Evolutionary conservation across 495 filamentous ascomycete species (phyloP).

Genomic region (Xylaria nigripes): DNA sequence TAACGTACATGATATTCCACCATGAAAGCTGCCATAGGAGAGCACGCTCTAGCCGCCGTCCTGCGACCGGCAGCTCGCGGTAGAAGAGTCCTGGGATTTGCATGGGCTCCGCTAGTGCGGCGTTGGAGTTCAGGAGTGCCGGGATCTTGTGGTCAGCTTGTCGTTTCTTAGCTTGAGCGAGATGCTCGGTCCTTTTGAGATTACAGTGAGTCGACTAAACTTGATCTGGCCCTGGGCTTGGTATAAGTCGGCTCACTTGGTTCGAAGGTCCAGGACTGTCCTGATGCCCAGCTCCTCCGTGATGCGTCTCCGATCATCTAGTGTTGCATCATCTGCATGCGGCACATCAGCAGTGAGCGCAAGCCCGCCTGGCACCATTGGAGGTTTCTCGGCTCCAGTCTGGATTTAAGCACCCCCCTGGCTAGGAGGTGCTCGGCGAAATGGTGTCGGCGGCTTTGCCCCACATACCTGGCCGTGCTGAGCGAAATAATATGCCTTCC

Average conservation of each 20-base stretch:
- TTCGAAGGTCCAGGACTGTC: constrained; percentile 70
- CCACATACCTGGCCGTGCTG: constrained; percentile 54
- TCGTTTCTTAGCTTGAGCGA: constrained; percentile 59
- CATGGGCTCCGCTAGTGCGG: constrained; percentile 35
- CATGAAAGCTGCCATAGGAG: constrained; percentile 61
- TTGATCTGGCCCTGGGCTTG: not conserved
- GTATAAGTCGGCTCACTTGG: constrained; percentile 43
- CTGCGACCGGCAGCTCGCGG: constrained; percentile 60
- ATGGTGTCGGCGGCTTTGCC: not conserved
- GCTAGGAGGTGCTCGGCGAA: not conserved
- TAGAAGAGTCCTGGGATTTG: constrained; percentile 55
- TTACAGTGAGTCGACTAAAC: not conserved
- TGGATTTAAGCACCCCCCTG: not conserved
- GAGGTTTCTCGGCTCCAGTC: not conserved
- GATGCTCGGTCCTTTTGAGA: constrained; percentile 56
- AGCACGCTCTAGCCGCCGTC: constrained; percentile 58
- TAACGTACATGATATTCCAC: constrained; percentile 51
- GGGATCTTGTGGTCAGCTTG: constrained; percentile 34
- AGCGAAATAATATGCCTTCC: constrained; percentile 64
- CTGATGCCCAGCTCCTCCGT: constrained; percentile 54
- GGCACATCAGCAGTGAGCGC: not conserved
- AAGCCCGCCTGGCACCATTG: not conserved
- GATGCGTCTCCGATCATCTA: constrained; percentile 51
- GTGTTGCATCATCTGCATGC: constrained; percentile 56
- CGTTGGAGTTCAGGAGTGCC: constrained; percentile 34